Conservation (phyloP, 495 filamentous ascomycete genomes). For the Penicillium subrubescens region DNA sequence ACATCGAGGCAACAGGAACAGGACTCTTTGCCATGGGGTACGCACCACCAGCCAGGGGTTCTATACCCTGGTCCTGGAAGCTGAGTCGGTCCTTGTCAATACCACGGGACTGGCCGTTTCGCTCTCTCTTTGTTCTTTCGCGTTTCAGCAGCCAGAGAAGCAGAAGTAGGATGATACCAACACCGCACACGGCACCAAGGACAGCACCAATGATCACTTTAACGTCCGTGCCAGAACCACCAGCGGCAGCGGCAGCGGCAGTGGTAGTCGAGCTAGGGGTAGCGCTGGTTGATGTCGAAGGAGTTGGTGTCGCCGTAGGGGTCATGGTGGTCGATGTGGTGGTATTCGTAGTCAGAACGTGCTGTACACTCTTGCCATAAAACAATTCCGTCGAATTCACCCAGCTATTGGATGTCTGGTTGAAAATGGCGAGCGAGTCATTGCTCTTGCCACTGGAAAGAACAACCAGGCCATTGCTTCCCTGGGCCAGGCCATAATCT, state of each 20-base stretch:
- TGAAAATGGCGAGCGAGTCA: slow-evolving; percentile 70
- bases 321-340: slow-evolving; percentile 34
- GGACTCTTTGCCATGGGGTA: slow-evolving; percentile 47
- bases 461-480: slow-evolving; percentile 63
- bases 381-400: slow-evolving; percentile 72
- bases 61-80: slow-evolving; percentile 64
- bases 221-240: slow-evolving; percentile 46
- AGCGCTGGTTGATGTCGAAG: slow-evolving; percentile 33
- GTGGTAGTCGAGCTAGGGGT: slow-evolving; percentile 36
- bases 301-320: slow-evolving; percentile 33
- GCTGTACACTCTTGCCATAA: slow-evolving; percentile 42
- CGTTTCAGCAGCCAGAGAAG: slow-evolving; percentile 70
- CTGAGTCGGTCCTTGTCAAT: slow-evolving; percentile 61
- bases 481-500: slow-evolving; percentile 65
- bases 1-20: slow-evolving; percentile 48
- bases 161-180: slow-evolving; percentile 67
- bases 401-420: slow-evolving; percentile 79
- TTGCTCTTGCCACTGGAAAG: slow-evolving; percentile 73
- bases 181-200: slow-evolving; percentile 74
- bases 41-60: slow-evolving; percentile 47
- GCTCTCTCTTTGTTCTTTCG: slow-evolving; percentile 55
- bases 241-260: slow-evolving; percentile 31
- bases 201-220: slow-evolving; percentile 70
- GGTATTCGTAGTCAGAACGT: slow-evolving; percentile 41
- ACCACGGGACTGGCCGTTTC: slow-evolving; percentile 55